A percentile compares a stretch with the other conserved stretches of the same genome.
Evolutionary conservation across 148 eudicot genomes (phyloP).

Genomic region (Simmondsia chinensis): DNA sequence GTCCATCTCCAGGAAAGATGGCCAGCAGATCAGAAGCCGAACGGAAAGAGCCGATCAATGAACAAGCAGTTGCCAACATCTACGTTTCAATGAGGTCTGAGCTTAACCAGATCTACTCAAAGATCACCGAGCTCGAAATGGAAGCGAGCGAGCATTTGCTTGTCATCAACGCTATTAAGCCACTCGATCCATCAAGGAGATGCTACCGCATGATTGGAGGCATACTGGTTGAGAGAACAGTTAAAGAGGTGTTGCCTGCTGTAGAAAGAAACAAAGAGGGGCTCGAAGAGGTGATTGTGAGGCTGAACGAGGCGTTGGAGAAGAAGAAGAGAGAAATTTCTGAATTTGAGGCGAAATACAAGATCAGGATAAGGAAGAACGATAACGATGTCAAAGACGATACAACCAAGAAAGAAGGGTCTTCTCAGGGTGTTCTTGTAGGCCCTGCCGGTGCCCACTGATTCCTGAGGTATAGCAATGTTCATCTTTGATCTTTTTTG

Average conservation of each 20-base stretch:
- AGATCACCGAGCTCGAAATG: conserved; percentile 92
- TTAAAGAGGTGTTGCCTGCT: conserved; percentile 86
- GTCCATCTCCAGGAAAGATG: too few relatives aligned
- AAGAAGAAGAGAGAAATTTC: conserved; percentile 76
- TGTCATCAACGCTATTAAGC: conserved; percentile 78
- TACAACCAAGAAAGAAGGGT: conserved; percentile 58
- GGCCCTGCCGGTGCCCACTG: conserved; percentile 77
- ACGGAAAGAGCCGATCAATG: conserved; percentile 52
- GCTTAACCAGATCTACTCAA: conserved; percentile 70
- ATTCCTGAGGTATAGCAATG: too few relatives aligned
- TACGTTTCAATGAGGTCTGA: conserved; percentile 77
- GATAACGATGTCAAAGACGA: conserved; percentile 61
- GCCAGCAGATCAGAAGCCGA: conserved; percentile 35
- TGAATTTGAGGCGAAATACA: conserved; percentile 76
- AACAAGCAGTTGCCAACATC: conserved; percentile 77
- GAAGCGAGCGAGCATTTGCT: conserved; percentile 86
- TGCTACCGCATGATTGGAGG: conserved; percentile 97
- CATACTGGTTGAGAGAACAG: conserved; percentile 87
- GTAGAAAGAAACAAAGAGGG: conserved; percentile 85
- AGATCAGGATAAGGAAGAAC: conserved; percentile 61
- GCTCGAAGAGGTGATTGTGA: conserved; percentile 70
- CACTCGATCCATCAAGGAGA: conserved; percentile 73
- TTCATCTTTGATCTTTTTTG: too few relatives aligned
- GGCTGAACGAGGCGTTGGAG: conserved; percentile 71
- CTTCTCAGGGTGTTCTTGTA: conserved; percentile 91